Conservation (phyloP, 2,329 filamentous ascomycete genomes). For the Leptoxyphium fumago region DNA sequence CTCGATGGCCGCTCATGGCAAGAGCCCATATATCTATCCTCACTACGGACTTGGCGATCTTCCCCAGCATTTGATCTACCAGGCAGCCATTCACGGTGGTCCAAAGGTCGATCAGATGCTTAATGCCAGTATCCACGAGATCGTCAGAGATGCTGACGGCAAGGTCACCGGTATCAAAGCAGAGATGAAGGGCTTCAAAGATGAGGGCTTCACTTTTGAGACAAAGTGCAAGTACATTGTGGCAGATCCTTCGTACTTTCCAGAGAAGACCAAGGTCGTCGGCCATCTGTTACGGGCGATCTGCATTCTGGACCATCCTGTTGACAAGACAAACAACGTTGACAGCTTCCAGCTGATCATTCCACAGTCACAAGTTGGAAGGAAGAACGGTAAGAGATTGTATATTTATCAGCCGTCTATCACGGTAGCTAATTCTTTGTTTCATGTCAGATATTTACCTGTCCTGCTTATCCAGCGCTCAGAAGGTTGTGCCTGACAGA, state of each 20-base stretch:
- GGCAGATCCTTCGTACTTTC: constrained; percentile 94
- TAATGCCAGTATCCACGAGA: constrained; percentile 84
- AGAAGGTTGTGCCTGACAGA: constrained; percentile 97
- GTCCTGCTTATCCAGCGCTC: constrained; percentile 83
- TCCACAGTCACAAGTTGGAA: constrained; percentile 89
- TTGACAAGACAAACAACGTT: constrained; percentile 73
- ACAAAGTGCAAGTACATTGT: constrained; percentile 95
- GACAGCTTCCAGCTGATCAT: constrained; percentile 95
- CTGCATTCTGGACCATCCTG: constrained; percentile 90
- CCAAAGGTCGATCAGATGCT: constrained; percentile 71
- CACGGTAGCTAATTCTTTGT: background rate
- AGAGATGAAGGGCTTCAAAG: constrained; percentile 72
- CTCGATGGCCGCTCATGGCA: constrained; percentile 93
- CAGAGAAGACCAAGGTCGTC: constrained; percentile 64
- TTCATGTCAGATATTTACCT: constrained; percentile 71
- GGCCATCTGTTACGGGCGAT: constrained; percentile 92
- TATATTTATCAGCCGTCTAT: background rate
- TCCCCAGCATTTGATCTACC: constrained; percentile 89
- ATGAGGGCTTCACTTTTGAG: constrained; percentile 72
- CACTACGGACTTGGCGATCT: constrained; percentile 95
- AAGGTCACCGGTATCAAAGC: constrained; percentile 95
- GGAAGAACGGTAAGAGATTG: constrained; percentile 66
- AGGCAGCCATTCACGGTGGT: constrained; percentile 95
- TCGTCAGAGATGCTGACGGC: constrained; percentile 59
- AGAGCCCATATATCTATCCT: constrained; percentile 98